These are phyloP conservation scores for Paratrypanosoma confusum DNA, from an alignment of 208 protist genomes.

Conservation along the genomic window DNA sequence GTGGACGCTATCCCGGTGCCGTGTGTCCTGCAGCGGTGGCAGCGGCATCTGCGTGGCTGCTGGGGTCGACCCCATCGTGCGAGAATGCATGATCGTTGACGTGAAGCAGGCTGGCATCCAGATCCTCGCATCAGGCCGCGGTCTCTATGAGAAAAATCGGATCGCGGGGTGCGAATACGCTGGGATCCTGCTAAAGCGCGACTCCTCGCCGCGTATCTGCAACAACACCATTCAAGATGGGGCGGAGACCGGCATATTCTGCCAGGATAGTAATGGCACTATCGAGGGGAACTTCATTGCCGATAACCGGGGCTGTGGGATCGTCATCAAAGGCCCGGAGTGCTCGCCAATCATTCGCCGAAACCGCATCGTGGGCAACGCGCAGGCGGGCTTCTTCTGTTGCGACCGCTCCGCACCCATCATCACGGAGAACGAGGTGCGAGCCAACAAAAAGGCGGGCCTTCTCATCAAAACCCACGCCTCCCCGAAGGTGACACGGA, in stretches of 20 bases:
- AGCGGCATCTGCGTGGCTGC: slow-evolving; percentile 45
- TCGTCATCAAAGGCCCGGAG: slow-evolving; percentile 55
- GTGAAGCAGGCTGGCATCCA: slow-evolving; percentile 61
- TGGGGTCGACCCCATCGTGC: slow-evolving; percentile 39
- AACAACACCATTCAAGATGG: slow-evolving; percentile 64
- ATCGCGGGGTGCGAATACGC: slow-evolving; percentile 73
- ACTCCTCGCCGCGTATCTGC: slow-evolving; percentile 28
- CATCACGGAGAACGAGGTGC: slow-evolving; percentile 70
- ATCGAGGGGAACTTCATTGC: slow-evolving; percentile 76
- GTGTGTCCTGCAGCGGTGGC: slow-evolving; percentile 59
- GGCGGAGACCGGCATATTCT: slow-evolving; percentile 73
- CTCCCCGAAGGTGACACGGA: slow-evolving; percentile 49
- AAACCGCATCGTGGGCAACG: slow-evolving; percentile 61
- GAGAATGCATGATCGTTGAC: slow-evolving; percentile 71
- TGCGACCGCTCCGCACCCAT: slow-evolving; percentile 50
- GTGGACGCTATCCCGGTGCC: slow-evolving; percentile 57
- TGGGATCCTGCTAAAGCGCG: slow-evolving; percentile 64
- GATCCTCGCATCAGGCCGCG: slow-evolving; percentile 44
- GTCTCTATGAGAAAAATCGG: slow-evolving; percentile 58
- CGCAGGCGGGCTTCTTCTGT: slow-evolving; percentile 74
- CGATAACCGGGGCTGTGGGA: slow-evolving; percentile 64
- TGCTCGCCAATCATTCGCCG: slow-evolving; percentile 43
- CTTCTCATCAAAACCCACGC: slow-evolving; percentile 71
- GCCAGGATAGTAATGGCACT: slow-evolving; percentile 54
- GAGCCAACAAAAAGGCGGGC: slow-evolving; percentile 56